Base-by-base conservation (phyloP, 345 rosid species). In the Carallia pectinifolia region DNA sequence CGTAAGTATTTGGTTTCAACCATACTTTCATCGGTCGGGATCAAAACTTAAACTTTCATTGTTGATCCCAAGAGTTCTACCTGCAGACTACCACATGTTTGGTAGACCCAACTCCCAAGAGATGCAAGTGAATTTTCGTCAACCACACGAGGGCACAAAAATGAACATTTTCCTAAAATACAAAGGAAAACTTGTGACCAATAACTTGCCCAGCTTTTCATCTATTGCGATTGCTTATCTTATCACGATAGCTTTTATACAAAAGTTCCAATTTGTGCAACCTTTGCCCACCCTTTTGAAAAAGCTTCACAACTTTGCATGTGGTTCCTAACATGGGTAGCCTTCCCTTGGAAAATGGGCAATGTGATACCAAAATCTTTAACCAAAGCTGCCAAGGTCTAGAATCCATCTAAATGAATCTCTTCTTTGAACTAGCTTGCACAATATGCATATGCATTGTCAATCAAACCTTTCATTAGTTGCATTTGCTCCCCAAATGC, bases 181-280 rank as follows among this genome's bases (percentile, higher is more conserved):
- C 33, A 61, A 55, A 48, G n/a, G 33, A 39, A 15, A 7, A 53
- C 12, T 10, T 44, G 8, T 44, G 36, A 37, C 72, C 81, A 79
- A 76, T 70, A 79, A 36, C 67, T 72, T 36, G 62, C 53, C 52
- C 38, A 65, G 75, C 85, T 74, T 77, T 82, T 82, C 81, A 69
- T 65, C 65, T 66, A 19, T 52, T 38, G 17, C 18, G 18, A 62
- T 62, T 36, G 56, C 77, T 82, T 79, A 76, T 82, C 80, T 70
- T 67, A 55, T 78, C 73, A 54, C 50, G 2, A 40, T 4, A 63
- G 67, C 58, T 75, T 65, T 74, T 64, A 58, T 72, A 53, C 71
- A 64, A 55, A 55, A 60, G 10, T 44, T 39, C 53, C 62, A 58
- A 4, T 2, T 9, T 27, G 31, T 17, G 44, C 18, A 40, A 62